Base-by-base conservation (phyloP, 108 stramenopile genomes). In the Craspedostauros australis region DNA sequence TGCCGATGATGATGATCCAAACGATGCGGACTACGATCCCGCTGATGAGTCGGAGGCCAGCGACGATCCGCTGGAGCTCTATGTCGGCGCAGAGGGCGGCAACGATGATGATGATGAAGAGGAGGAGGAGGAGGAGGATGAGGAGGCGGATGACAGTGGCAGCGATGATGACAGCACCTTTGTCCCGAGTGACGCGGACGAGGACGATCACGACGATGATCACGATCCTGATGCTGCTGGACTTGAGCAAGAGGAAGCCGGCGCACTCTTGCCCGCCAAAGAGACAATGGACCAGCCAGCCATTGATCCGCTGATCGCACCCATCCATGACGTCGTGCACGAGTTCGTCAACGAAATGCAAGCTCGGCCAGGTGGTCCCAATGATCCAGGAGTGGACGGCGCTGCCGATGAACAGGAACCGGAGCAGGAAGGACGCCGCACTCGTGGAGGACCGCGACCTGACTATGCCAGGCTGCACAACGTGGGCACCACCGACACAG, bases 221-320 rank as follows among this genome's bases (percentile, higher is more conserved):
- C n/a, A n/a, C n/a, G n/a, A n/a, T n/a, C n/a, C n/a, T n/a, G n/a
- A n/a, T n/a, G n/a, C n/a, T n/a, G n/a, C 68, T 34, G 54, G 53
- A 20, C 39, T 34, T 36, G 60, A 71, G 26, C 57, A 63, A 29
- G 70, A 65, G 43, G 19, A 18, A 18, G 19, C 11, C 43, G 19
- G 19, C 7, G 19, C 11, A 18, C 7, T 44, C 11, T 7, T 7
- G 19, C 19, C 8, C n/a, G 8, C 43, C n/a, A 44, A 18, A 18
- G 19, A 7, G 11, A 44, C 8, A 36, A 29, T 8, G 30, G 30
- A 29, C 8, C 11, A 24, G 23, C 25, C 9, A 9, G 18, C 7
- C 12, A 8, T 27, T 8, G 6, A 29, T 28, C 26, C 18, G 47
- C 9, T 14, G 26, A 29, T 18, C 19, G 5, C 20, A 5, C 7